These are phyloP conservation scores for Ganoderma leucocontextum DNA, from an alignment of 1,284 basidiomycete species.

Conservation along the genomic window DNA sequence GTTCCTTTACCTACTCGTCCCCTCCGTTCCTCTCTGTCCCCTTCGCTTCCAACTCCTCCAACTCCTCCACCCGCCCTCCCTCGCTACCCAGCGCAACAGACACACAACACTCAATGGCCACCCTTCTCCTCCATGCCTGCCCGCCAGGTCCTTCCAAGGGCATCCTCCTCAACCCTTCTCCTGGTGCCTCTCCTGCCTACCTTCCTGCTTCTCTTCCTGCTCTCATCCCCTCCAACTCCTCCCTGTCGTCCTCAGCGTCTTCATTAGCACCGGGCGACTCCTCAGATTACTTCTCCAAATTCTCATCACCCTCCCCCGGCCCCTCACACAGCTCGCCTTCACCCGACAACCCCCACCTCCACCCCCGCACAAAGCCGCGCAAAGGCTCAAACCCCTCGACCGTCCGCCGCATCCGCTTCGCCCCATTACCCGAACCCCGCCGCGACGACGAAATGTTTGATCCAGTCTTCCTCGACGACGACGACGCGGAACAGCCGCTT, in stretches of 20 bases:
- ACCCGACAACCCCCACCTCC: slow-evolving; percentile 23
- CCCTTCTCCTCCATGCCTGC: slow-evolving; percentile 29
- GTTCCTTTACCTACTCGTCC: slow-evolving; percentile 17
- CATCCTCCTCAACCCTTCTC: slow-evolving; percentile 47
- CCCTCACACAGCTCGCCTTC: slow-evolving; percentile 29
- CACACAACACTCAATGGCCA: slow-evolving; percentile 31
- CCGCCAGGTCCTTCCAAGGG: slow-evolving; percentile 34
- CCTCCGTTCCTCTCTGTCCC: slow-evolving; percentile 40
- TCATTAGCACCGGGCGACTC: slow-evolving; percentile 37
- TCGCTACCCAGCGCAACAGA: not conserved
- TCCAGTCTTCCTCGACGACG: slow-evolving; percentile 42
- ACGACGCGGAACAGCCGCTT: slow-evolving; percentile 30
- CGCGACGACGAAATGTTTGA: slow-evolving; percentile 51
- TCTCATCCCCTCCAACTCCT: slow-evolving; percentile 39
- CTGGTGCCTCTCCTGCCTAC: slow-evolving; percentile 40
- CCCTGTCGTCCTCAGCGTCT: slow-evolving; percentile 39
- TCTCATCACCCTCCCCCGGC: slow-evolving; percentile 29
- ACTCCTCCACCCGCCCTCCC: slow-evolving; percentile 21
- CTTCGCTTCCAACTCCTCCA: slow-evolving; percentile 49
- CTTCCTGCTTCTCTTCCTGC: slow-evolving; percentile 36
- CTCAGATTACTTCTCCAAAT: slow-evolving; percentile 41
- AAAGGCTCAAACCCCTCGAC: slow-evolving; percentile 36
- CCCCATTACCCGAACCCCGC: slow-evolving; percentile 80
- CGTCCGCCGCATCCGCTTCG: slow-evolving; percentile 70
- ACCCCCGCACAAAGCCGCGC: slow-evolving; percentile 30